Evolutionary conservation across 768 basidiomycete species (phyloP).

Genomic region (Pulveroboletus ravenelii): DNA sequence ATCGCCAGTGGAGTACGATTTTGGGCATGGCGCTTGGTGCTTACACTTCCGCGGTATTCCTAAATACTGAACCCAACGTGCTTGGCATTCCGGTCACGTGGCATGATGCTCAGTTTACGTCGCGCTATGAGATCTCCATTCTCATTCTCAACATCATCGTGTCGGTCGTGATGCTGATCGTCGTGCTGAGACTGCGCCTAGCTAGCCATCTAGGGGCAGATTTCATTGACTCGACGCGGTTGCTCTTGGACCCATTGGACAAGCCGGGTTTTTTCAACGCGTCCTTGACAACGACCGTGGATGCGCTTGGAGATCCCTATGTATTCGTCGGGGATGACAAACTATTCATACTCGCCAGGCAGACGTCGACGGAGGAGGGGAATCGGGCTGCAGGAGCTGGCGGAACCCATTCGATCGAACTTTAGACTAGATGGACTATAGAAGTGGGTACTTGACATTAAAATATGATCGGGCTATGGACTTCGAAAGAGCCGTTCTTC

Average conservation of each 20-base stretch:
- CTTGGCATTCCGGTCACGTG: background rate
- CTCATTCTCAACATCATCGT: constrained; percentile 8
- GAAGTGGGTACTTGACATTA: too few relatives aligned
- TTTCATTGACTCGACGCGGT: constrained; percentile 6
- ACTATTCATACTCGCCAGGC: background rate
- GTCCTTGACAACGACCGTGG: background rate
- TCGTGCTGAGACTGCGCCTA: constrained; percentile 4
- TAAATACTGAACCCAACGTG: fast-evolving
- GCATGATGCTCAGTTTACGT: background rate
- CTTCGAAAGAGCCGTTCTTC: too few relatives aligned
- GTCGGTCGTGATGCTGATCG: constrained; percentile 6
- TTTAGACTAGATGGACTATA: too few relatives aligned
- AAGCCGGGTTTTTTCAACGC: constrained; percentile 12
- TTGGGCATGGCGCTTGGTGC: constrained; percentile 7
- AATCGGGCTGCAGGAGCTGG: background rate
- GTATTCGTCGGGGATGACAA: constrained; percentile 2
- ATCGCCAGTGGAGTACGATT: constrained; percentile 4
- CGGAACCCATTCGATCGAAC: background rate
- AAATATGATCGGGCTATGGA: too few relatives aligned
- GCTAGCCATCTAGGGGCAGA: constrained; percentile 4
- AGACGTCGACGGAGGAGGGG: background rate
- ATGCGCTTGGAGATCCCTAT: constrained; percentile 1
- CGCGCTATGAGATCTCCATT: constrained; percentile 1
- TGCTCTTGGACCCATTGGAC: constrained; percentile 12
- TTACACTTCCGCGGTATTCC: constrained; percentile 3